These are phyloP conservation scores for Phaeophleospora eucalypticola DNA, from an alignment of 2,329 filamentous ascomycete species.

Conservation along the genomic window DNA sequence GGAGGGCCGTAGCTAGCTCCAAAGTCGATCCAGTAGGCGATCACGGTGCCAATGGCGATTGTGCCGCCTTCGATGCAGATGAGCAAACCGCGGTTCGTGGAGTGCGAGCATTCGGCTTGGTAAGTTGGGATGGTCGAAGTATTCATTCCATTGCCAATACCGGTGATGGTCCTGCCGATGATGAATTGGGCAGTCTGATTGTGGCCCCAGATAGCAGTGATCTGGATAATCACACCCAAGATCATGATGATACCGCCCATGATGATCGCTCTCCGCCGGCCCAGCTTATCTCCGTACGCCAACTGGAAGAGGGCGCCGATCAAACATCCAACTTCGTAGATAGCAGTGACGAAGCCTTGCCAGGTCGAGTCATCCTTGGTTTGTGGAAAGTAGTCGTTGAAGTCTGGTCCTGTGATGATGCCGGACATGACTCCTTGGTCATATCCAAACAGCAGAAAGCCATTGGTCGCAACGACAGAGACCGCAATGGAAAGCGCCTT, in stretches of 20 bases:
- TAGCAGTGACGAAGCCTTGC: constrained; percentile 50
- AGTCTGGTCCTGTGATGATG: constrained; percentile 38
- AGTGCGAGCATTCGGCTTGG: constrained; percentile 51
- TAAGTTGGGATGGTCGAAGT: constrained; percentile 53
- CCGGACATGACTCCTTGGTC: constrained; percentile 37
- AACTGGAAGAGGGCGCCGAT: constrained; percentile 40
- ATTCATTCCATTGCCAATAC: constrained; percentile 55
- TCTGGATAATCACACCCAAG: constrained; percentile 41
- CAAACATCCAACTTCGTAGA: constrained; percentile 51
- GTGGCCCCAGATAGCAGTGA: constrained; percentile 30
- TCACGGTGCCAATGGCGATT: constrained; percentile 49
- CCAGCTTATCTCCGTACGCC: constrained; percentile 38
- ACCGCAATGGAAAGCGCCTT: constrained; percentile 54
- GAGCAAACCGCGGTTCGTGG: constrained; percentile 56
- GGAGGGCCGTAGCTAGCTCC: constrained; percentile 36
- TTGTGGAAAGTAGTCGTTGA: constrained; percentile 36
- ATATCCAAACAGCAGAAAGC: constrained; percentile 39
- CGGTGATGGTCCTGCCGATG: constrained; percentile 50
- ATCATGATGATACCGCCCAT: constrained; percentile 42
- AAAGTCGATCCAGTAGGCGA: constrained; percentile 52
- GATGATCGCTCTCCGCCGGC: constrained; percentile 43
- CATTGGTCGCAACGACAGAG: constrained; percentile 61
- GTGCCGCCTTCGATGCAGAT: constrained; percentile 57
- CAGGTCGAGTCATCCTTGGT: constrained; percentile 42
- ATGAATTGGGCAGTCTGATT: constrained; percentile 48